Evolutionary conservation across 2,329 filamentous ascomycete genomes (phyloP).

Genomic region (Eurotiales sp.): DNA sequence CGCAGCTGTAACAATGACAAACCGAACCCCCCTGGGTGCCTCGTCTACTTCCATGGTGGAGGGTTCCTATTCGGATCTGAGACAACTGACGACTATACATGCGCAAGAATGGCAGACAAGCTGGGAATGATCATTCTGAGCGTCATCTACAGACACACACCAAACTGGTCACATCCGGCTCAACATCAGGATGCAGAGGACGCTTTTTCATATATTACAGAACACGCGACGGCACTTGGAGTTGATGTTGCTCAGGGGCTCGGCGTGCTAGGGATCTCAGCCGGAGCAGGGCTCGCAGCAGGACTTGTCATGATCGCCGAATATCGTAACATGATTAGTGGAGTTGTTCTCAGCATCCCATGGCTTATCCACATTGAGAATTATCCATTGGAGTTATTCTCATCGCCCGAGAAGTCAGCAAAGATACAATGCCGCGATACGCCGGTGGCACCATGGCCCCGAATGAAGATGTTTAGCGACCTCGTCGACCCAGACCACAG

Average conservation of each 20-base stretch:
- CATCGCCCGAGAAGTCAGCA: not conserved
- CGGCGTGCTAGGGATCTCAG: not conserved
- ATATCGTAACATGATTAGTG: not conserved
- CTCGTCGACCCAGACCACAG: not conserved
- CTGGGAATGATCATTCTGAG: not conserved
- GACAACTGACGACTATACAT: not conserved
- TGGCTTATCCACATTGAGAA: constrained; percentile 1
- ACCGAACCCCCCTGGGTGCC: not conserved
- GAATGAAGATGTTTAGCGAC: constrained; percentile 5
- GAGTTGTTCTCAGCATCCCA: not conserved
- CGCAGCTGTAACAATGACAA: not conserved
- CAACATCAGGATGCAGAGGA: constrained; percentile 1
- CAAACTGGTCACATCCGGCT: not conserved
- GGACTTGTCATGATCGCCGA: not conserved
- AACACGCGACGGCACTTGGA: not conserved
- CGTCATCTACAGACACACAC: not conserved
- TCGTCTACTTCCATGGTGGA: constrained; percentile 2
- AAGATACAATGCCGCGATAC: constrained; percentile 1
- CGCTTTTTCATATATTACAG: not conserved
- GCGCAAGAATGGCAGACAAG: not conserved
- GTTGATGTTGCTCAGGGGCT: not conserved
- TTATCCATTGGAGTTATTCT: not conserved
- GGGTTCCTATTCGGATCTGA: not conserved
- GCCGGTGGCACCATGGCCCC: constrained; percentile 5
- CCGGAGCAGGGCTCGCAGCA: not conserved